Evolutionary conservation across 805 yeast species (phyloP).

Genomic region (Sugiyamaella smithiae): DNA sequence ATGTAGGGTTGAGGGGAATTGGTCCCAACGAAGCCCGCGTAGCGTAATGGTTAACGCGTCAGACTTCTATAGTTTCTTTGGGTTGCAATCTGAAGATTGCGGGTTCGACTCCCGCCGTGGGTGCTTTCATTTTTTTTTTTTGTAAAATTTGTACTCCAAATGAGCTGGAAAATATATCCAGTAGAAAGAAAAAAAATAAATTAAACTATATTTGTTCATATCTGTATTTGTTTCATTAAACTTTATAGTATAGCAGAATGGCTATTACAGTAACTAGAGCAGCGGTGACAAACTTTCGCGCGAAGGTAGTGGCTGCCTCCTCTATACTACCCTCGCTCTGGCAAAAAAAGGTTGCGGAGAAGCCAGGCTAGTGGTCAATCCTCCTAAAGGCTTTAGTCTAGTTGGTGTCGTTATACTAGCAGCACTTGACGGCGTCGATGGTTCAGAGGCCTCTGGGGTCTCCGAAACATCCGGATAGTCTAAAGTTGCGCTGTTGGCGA

Average conservation of each 20-base stretch:
- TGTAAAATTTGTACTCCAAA: no score
- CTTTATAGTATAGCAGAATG: background rate
- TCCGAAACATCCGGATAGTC: background rate
- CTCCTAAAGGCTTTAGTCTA: background rate
- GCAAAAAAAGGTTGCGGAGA: constrained; percentile 12
- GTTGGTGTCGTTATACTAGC: background rate
- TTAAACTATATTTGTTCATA: no score
- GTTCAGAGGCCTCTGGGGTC: background rate
- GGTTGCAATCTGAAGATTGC: constrained; percentile 37
- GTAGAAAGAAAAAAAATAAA: no score
- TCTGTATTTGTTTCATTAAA: background rate
- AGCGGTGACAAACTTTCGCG: constrained; percentile 1
- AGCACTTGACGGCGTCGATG: background rate
- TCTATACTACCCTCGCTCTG: constrained; percentile 12
- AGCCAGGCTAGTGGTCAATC: background rate
- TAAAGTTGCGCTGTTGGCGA: background rate
- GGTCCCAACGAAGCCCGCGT: constrained; percentile 35
- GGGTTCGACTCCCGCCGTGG: constrained; percentile 44
- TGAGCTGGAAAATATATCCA: no score
- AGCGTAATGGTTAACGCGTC: constrained; percentile 43
- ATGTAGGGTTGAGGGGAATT: no score
- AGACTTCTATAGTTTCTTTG: constrained; percentile 34
- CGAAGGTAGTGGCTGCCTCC: constrained; percentile 13
- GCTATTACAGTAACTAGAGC: background rate
- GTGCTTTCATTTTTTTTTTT: constrained; percentile 25